Evolutionary conservation across 1,284 basidiomycete genomes (phyloP).

Genomic region (Cryptococcus sp.): DNA sequence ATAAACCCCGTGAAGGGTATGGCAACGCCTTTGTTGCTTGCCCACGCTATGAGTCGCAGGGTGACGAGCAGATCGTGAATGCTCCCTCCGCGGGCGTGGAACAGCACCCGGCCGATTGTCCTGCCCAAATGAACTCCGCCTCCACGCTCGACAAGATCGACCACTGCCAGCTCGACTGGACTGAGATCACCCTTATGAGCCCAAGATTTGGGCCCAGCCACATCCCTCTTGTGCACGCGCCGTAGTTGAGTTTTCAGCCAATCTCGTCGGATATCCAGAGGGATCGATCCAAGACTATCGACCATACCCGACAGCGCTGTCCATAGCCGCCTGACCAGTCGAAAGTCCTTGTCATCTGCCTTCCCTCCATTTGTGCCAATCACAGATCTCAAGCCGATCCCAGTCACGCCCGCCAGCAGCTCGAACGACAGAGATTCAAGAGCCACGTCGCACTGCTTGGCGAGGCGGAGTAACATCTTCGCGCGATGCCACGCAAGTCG

Average conservation of each 20-base stretch:
- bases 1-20: slow-evolving; percentile 9
- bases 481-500: slow-evolving; percentile 17
- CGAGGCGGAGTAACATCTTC: slow-evolving; percentile 29
- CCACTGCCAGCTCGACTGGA: slow-evolving; percentile 9
- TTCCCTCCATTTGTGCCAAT: neutral
- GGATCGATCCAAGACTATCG: slow-evolving; percentile 2
- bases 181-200: neutral
- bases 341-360: slow-evolving; percentile 4
- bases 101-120: slow-evolving; percentile 11
- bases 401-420: slow-evolving; percentile 7
- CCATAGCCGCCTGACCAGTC: slow-evolving; percentile 11
- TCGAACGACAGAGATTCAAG: slow-evolving; percentile 17
- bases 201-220: neutral
- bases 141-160: slow-evolving; percentile 23
- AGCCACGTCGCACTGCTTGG: slow-evolving; percentile 33
- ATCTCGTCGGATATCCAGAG: slow-evolving; percentile 13
- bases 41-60: slow-evolving; percentile 12
- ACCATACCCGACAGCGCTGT: slow-evolving; percentile 1
- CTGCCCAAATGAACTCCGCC: slow-evolving; percentile 18
- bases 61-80: slow-evolving; percentile 4
- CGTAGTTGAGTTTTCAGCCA: slow-evolving; percentile 14
- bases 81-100: neutral
- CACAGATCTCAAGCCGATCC: slow-evolving; percentile 16
- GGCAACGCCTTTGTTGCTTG: slow-evolving; percentile 5
- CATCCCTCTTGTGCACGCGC: neutral